phyloP scores from a whole-genome alignment of 371 early-diverging fungal genomes.

The Mortierella sp. region DNA sequence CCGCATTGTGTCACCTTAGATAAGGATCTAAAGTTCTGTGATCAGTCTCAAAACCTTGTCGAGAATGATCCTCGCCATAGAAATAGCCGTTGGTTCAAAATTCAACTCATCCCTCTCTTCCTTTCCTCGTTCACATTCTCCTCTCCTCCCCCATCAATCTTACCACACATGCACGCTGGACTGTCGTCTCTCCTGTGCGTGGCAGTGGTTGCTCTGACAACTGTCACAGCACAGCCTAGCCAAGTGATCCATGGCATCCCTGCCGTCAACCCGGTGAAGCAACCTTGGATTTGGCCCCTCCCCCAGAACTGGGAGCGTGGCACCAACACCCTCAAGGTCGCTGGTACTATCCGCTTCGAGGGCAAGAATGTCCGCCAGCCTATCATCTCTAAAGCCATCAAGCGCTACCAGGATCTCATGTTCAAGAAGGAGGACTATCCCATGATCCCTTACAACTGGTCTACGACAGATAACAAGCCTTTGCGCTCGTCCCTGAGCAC shows the following conservation, averaged over 20 bases:
- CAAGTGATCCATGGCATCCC: constrained; percentile 33
- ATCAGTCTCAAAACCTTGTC: constrained; percentile 13
- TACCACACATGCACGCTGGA: constrained; percentile 20
- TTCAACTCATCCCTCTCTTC: constrained; percentile 10
- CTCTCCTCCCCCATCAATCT: constrained; percentile 8
- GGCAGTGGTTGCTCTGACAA: constrained; percentile 18
- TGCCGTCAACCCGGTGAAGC: constrained; percentile 38
- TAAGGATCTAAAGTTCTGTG: constrained; percentile 16
- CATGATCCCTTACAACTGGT: constrained; percentile 53
- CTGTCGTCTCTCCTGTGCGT: constrained; percentile 30
- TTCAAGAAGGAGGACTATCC: constrained; percentile 48
- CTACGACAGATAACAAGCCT: constrained; percentile 38
- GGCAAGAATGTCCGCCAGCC: constrained; percentile 27
- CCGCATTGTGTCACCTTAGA: constrained; percentile 26
- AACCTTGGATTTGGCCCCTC: constrained; percentile 52
- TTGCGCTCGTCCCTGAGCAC: constrained; percentile 23
- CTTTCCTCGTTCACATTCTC: constrained; percentile 1
- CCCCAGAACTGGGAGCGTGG: constrained; percentile 53
- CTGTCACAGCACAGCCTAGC: constrained; percentile 17
- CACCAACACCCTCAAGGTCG: constrained; percentile 28
- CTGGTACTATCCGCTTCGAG: constrained; percentile 25
- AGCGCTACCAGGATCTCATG: constrained; percentile 39
- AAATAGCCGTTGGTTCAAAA: constrained; percentile 4
- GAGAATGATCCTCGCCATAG: neutral
- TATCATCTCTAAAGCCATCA: constrained; percentile 40